Evolutionary conservation across 768 basidiomycete genomes (phyloP).

Genomic region (Termitomyces titanicus): DNA sequence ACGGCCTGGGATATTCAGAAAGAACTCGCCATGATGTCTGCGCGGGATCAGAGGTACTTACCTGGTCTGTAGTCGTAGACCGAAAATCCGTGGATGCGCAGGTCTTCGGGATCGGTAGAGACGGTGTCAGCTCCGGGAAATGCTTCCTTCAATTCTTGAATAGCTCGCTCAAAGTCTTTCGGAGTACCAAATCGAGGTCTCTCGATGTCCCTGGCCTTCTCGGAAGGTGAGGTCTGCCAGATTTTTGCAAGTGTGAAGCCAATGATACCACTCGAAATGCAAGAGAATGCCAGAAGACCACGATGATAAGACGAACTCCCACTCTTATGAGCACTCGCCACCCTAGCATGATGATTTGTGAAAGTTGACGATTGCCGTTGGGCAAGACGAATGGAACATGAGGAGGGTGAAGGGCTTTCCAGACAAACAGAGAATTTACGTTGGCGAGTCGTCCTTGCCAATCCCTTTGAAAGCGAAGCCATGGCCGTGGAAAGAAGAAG

Average conservation of each 20-base stretch:
- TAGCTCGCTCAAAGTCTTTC: constrained; percentile 49
- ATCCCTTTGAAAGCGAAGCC: constrained; percentile 5
- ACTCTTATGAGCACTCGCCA: background rate
- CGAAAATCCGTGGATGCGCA: constrained; percentile 54
- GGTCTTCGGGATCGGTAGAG: constrained; percentile 48
- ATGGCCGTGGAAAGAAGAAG: constrained; percentile 13
- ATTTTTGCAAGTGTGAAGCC: constrained; percentile 13
- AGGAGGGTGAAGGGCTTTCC: background rate
- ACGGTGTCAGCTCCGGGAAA: constrained; percentile 37
- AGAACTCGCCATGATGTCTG: background rate
- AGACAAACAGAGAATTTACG: background rate
- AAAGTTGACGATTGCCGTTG: background rate
- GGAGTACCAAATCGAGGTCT: constrained; percentile 43
- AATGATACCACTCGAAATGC: constrained; percentile 11
- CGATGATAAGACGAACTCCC: background rate
- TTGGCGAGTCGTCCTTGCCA: background rate
- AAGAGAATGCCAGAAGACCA: constrained; percentile 7
- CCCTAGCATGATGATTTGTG: background rate
- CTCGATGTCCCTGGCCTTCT: background rate
- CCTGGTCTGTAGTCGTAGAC: constrained; percentile 48
- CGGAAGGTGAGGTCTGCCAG: background rate
- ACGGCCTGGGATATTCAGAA: constrained; percentile 1
- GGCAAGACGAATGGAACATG: background rate
- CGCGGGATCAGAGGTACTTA: constrained; percentile 30
- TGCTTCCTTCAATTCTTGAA: constrained; percentile 40